Evolutionary conservation across 2,329 filamentous ascomycete genomes (phyloP), one percentile per base, ranked within the genome.

Genomic region (Onygena corvina): DNA sequence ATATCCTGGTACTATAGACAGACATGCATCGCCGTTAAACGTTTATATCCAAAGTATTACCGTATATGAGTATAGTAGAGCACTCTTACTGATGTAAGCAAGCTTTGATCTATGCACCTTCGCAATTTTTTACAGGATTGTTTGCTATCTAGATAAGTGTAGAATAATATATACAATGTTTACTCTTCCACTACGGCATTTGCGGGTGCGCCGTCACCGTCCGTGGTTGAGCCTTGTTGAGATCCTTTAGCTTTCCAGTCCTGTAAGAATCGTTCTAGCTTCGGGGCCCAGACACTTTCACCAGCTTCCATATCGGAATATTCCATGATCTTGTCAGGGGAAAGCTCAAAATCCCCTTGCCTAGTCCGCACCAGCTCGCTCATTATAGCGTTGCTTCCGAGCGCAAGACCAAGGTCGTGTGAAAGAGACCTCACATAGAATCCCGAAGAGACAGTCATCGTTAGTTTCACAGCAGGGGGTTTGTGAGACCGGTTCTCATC

Each of bases 371-470:
- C 76, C 16, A 98, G 77, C 58, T 84, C 81, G 18, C 85, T 80
- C 90, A 98, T 96, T 56, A 92, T 74, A 29, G 77, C 92, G 20
- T 86, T 80, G 9, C 87, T 94, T 47, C 78, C 80, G 11, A 95
- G 75, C 57, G 86, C 87, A 56, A 81, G 73, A 18, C 90, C 92
- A 2, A 98, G 75, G 60, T 98, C 92, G 63, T 96, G 88, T 59
- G 87, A 89, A 57, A 98, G 80, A 51, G 85, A 93, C 54, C 92
- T 84, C 11, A 98, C 89, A 65, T 98, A 98, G 73, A 95, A 98
- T 33, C 92, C 92, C 0, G 88, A 94, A 1, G 88, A 88, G 47
- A 95, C 90, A 0, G 86, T 94, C 79, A 98, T 87, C 50, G 84
- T 81, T 52, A 98, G 79, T 61, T 79, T 83, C 45, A 79, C 85